Evolutionary conservation across 2,329 filamentous ascomycete species (phyloP).

Genomic region (Ophiostoma montium): DNA sequence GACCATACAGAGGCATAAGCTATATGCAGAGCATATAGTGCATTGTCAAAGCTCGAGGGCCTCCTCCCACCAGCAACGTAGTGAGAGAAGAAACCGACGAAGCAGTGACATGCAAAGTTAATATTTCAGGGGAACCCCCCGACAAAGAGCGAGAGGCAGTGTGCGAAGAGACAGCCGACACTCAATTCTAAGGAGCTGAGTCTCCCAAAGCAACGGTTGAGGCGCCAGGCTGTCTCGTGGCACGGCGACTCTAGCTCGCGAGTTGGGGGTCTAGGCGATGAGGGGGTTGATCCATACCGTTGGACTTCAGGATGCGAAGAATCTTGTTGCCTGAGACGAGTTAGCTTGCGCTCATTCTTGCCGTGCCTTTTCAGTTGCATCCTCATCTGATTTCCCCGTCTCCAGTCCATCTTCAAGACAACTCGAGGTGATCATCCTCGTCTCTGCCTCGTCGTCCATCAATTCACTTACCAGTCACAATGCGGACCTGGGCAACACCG

Average conservation of each 20-base stretch:
- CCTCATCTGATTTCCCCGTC: too few relatives aligned
- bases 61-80: too few relatives aligned
- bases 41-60: not conserved
- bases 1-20: slow-evolving; percentile 75
- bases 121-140: not conserved
- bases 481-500: slow-evolving; percentile 94
- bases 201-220: too few relatives aligned
- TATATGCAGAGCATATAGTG: slow-evolving; percentile 3
- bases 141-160: not conserved
- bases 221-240: too few relatives aligned
- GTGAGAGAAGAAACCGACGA: not conserved
- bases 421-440: too few relatives aligned
- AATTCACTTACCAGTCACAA: slow-evolving; percentile 55
- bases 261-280: not conserved
- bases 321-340: slow-evolving; percentile 69
- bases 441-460: not conserved
- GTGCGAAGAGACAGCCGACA: not conserved
- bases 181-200: not conserved
- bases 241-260: not conserved
- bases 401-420: too few relatives aligned
- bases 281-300: slow-evolving; percentile 59
- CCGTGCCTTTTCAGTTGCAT: too few relatives aligned
- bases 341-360: slow-evolving; percentile 5
- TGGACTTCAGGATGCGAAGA: slow-evolving; percentile 94
- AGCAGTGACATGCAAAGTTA: not conserved